Percentiles rank a stretch among this genome's conserved stretches.
These are phyloP conservation scores for Starmerella stigmatis DNA, from an alignment of 805 yeast genomes.

Conservation along the genomic window DNA sequence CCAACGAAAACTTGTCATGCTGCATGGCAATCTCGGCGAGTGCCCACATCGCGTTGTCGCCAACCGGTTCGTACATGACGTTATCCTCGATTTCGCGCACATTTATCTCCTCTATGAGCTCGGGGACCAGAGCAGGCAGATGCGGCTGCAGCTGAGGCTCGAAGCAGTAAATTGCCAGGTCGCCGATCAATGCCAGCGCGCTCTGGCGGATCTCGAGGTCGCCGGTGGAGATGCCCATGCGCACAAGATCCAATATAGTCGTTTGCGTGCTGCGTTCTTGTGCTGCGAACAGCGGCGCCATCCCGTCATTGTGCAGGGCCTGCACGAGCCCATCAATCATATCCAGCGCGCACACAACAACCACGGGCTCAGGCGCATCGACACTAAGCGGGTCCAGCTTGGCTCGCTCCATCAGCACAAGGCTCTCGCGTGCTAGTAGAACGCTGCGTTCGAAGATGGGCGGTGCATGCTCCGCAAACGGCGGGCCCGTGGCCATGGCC, in stretches of 20 bases:
- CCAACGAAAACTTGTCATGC: slow-evolving; percentile 32
- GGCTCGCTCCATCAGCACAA: slow-evolving; percentile 54
- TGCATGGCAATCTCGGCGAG: slow-evolving; percentile 75
- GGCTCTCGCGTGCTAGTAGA: slow-evolving; percentile 55
- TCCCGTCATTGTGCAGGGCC: slow-evolving; percentile 41
- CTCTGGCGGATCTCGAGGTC: slow-evolving; percentile 84
- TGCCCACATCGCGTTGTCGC: slow-evolving; percentile 90
- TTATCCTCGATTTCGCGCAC: slow-evolving; percentile 38
- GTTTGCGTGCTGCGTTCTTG: slow-evolving; percentile 33
- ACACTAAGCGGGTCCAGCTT: slow-evolving; percentile 45
- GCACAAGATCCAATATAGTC: slow-evolving; percentile 48
- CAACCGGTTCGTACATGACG: slow-evolving; percentile 47
- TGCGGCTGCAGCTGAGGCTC: slow-evolving; percentile 32
- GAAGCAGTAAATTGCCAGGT: slow-evolving; percentile 57
- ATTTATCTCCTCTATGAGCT: slow-evolving; percentile 49
- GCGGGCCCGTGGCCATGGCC: slow-evolving; percentile 74
- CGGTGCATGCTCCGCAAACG: slow-evolving; percentile 79
- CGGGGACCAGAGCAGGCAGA: slow-evolving; percentile 30
- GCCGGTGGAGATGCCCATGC: slow-evolving; percentile 42
- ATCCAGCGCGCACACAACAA: slow-evolving; percentile 79
- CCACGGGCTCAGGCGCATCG: slow-evolving; percentile 76
- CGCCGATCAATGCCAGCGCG: slow-evolving; percentile 84
- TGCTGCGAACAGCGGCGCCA: slow-evolving; percentile 19
- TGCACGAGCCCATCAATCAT: slow-evolving; percentile 86
- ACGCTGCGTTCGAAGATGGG: slow-evolving; percentile 74